Evolutionary conservation across 768 basidiomycete genomes (phyloP).

Genomic region (Roridomyces roridus): DNA sequence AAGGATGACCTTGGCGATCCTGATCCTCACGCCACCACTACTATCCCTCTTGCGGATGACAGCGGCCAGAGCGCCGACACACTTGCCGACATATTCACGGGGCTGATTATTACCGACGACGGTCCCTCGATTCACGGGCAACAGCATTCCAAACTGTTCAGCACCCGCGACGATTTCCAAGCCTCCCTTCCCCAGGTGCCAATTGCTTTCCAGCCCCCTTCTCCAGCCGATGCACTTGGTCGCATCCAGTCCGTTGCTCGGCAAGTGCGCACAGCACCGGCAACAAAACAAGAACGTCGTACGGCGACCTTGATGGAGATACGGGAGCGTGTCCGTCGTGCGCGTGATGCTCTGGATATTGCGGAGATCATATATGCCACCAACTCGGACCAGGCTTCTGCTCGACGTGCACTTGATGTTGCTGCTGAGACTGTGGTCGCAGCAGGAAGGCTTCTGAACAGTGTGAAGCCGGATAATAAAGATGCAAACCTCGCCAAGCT

Average conservation of each 20-base stretch:
- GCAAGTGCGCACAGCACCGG: conserved; percentile 1
- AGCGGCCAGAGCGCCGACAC: too few species aligned
- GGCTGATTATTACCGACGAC: not conserved
- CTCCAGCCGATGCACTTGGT: conserved; percentile 1
- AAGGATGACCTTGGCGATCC: not conserved
- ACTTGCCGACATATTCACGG: not conserved
- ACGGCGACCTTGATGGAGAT: conserved; percentile 10
- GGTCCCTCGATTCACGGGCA: conserved; percentile 13
- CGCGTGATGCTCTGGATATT: conserved; percentile 1
- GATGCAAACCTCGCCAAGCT: conserved; percentile 8
- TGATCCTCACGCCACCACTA: too few species aligned
- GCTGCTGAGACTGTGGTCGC: conserved; percentile 13
- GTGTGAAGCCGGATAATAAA: conserved; percentile 7
- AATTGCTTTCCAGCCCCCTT: conserved; percentile 11
- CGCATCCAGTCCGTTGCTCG: conserved; percentile 6
- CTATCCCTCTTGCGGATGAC: too few species aligned
- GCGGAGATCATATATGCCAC: conserved; percentile 5
- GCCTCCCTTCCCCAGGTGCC: conserved; percentile 8
- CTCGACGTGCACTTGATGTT: conserved; percentile 14
- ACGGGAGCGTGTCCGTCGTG: conserved; percentile 11
- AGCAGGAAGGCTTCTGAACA: conserved; percentile 17
- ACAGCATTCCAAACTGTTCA: conserved; percentile 20
- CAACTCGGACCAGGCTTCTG: conserved; percentile 7
- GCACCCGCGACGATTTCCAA: conserved; percentile 15
- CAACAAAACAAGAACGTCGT: conserved; percentile 15